Base-by-base conservation (phyloP, 2,329 filamentous ascomycete species). In the Periconia macrospinosa region DNA sequence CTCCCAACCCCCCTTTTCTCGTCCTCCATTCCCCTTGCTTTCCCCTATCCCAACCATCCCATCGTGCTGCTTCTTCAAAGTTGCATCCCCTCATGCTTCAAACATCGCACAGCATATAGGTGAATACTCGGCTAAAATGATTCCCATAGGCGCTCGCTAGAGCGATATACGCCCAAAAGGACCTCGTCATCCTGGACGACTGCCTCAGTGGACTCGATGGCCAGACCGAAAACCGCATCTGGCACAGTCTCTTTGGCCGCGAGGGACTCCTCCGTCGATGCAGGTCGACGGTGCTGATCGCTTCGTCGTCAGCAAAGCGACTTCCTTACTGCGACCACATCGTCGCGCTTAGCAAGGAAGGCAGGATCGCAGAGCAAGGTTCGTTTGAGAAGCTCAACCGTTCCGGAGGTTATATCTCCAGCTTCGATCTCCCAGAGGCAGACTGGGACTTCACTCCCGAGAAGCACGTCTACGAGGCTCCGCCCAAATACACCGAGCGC, bases 181-280 rank as follows among this genome's bases (percentile, higher is more conserved):
- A 77, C 35, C 70, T 81, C 23, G 67, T 82, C 30, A 71, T 83
- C 18, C 70, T 83, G 13, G 81, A 83, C 57, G 80, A 83, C 57
- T 75, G 78, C 18, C 73, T 83, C n/a, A 80, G 76, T 53, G 79
- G 79, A 2, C 72, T 83, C 7, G 81, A 83, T 58, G 68, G 74
- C 10, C 70, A 76, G 15, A 82, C 80, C 0, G 79, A 81, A 51
- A 76, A 79, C 30, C 70, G 74, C 30, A 76, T 82, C 14, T 81
- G 80, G 62, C 71, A 78, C 54, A 73, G 69, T 45, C 63, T 83
- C 0, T 70, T 82, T 40, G 78, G 79, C 2, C 63, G 62, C 13
- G 64, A 78, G n/a, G 80, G 80, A 13, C 65, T 81, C 6, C 61
- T 83, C 1, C 72, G 76, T 27, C 67, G 72, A 41, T 71, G 72